phyloP scores from a whole-genome alignment of 345 rosid genomes.

The Corchorus capsularis region DNA sequence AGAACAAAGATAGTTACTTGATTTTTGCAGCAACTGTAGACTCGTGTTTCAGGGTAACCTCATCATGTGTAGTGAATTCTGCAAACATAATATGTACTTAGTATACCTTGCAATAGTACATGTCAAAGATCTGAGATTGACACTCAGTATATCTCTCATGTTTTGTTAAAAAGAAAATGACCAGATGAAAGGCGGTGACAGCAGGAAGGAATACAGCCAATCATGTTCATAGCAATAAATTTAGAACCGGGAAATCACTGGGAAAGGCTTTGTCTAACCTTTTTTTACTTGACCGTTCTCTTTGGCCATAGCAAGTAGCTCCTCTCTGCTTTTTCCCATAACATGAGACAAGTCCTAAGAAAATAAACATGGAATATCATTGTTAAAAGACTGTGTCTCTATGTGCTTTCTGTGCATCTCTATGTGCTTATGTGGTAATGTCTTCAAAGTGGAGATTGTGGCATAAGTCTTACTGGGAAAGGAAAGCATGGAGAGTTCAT shows the following conservation, averaged over 20 bases:
- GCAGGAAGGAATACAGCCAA: constrained; percentile 1
- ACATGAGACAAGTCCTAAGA: constrained; percentile 83
- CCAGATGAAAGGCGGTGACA: background rate
- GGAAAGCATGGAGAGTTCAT: constrained; percentile 87
- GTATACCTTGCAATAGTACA: constrained; percentile 1
- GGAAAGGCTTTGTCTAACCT: constrained; percentile 43
- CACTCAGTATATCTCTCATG: background rate
- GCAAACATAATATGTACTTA: constrained; percentile 27
- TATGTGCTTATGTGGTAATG: background rate
- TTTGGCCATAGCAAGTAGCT: constrained; percentile 90
- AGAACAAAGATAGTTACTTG: constrained; percentile 44
- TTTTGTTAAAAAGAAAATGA: background rate
- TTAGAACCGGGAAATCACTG: background rate
- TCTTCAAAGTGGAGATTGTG: constrained; percentile 12
- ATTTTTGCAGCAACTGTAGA: constrained; percentile 45
- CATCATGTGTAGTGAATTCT: constrained; percentile 52
- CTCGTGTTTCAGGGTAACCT: constrained; percentile 54
- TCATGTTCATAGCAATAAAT: background rate
- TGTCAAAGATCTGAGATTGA: background rate
- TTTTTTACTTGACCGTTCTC: constrained; percentile 43
- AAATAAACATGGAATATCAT: constrained; percentile 12
- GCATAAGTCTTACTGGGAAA: constrained; percentile 64
- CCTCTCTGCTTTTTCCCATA: constrained; percentile 84
- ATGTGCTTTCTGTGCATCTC: background rate
- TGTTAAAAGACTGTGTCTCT: background rate